These are phyloP conservation scores for Ensete glaucum DNA, from an alignment of 176 grass and related monocot genomes.

Conservation along the genomic window DNA sequence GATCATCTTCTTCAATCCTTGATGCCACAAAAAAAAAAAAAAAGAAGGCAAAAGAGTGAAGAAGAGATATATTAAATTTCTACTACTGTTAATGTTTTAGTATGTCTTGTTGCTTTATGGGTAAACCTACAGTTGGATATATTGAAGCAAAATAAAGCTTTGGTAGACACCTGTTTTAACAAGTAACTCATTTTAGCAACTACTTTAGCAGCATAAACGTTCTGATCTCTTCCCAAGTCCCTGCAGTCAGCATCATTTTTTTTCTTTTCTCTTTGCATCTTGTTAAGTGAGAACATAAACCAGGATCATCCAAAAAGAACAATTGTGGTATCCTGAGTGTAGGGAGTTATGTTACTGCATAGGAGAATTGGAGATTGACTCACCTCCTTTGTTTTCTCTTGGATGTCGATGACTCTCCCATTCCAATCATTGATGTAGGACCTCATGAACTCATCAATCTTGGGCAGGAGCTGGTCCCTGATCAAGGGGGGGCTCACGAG, in stretches of 20 bases:
- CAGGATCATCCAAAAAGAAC: not conserved
- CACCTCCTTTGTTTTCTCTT: conserved; percentile 38
- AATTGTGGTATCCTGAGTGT: not conserved
- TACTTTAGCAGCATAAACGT: not conserved
- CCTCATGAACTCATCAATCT: conserved; percentile 34
- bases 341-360: not conserved
- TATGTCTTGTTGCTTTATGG: not conserved
- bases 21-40: too few relatives aligned
- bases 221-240: not conserved
- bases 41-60: too few relatives aligned
- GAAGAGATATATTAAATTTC: too few relatives aligned
- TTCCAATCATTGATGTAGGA: conserved; percentile 14
- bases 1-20: not conserved
- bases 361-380: not conserved
- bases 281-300: not conserved
- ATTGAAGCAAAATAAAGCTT: not conserved
- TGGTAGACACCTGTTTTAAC: too few relatives aligned
- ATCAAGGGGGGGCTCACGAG: conserved; percentile 23
- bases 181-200: too few relatives aligned
- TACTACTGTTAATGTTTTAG: not conserved
- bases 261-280: not conserved
- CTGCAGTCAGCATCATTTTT: not conserved
- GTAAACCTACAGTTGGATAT: not conserved
- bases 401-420: conserved; percentile 26
- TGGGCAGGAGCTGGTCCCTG: conserved; percentile 21